phyloP scores from a whole-genome alignment of 202 grass and related monocot species.

The Saccharum hybrid region DNA sequence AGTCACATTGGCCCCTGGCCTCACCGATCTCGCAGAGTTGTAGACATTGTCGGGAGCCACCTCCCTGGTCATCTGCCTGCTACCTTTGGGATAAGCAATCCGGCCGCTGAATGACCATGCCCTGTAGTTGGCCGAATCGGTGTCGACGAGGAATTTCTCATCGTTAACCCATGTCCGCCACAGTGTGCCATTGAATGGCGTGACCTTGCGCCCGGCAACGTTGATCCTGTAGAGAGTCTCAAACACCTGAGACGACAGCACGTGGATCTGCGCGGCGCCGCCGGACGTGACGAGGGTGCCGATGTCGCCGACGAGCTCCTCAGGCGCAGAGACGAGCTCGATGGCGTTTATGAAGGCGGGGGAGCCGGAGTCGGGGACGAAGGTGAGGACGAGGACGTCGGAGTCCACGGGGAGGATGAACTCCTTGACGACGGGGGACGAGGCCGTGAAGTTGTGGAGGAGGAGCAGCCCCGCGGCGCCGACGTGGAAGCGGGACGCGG shows the following conservation, averaged over 20 bases:
- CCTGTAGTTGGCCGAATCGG: slow-evolving; percentile 42
- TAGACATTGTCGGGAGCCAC: slow-evolving; percentile 86
- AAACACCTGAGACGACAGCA: slow-evolving; percentile 66
- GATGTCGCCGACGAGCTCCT: slow-evolving; percentile 75
- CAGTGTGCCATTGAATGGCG: slow-evolving; percentile 87
- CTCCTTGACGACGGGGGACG: slow-evolving; percentile 69
- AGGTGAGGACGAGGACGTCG: slow-evolving; percentile 67
- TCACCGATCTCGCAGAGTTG: slow-evolving; percentile 67
- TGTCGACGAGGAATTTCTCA: slow-evolving; percentile 39
- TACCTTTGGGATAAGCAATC: slow-evolving; percentile 73
- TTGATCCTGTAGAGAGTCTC: slow-evolving; percentile 84
- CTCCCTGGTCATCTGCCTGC: slow-evolving; percentile 62
- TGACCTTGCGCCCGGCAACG: slow-evolving; percentile 83
- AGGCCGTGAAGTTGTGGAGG: slow-evolving; percentile 77
- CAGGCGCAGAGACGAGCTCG: slow-evolving; percentile 81
- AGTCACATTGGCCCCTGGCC: slow-evolving; percentile 62
- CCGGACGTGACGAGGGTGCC: slow-evolving; percentile 55
- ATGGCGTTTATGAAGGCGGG: slow-evolving; percentile 89
- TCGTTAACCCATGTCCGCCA: slow-evolving; percentile 97
- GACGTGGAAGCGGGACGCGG: slow-evolving; percentile 79
- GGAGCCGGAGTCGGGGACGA: slow-evolving; percentile 62
- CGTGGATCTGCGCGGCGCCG: slow-evolving; percentile 45
- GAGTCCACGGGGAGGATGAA: slow-evolving; percentile 70
- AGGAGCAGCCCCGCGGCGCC: slow-evolving; percentile 49
- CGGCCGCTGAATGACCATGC: slow-evolving; percentile 62